Conservation (phyloP, 345 rosid genomes). For the Eucalyptus marginata region DNA sequence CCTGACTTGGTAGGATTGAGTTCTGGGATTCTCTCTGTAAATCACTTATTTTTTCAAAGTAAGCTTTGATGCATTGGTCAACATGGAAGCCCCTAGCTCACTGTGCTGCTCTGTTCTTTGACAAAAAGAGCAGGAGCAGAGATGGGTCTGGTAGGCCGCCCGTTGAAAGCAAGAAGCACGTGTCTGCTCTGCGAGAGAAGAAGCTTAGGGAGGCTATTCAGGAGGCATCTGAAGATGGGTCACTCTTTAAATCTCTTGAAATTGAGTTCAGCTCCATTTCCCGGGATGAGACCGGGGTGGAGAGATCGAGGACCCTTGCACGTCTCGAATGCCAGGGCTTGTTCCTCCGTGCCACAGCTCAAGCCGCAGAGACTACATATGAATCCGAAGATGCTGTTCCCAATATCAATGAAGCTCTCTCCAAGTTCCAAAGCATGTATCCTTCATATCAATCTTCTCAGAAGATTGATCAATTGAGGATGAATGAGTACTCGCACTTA, state of each 20-base stretch:
- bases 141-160: slow-evolving; percentile 53
- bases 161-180: slow-evolving; percentile 25
- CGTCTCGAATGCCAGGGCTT: slow-evolving; percentile 90
- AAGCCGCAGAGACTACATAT: slow-evolving; percentile 70
- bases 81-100: slow-evolving; percentile 98
- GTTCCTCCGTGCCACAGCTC: slow-evolving; percentile 83
- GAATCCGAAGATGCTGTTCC: slow-evolving; percentile 70
- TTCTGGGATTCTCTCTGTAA: neutral
- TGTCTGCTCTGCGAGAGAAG: slow-evolving; percentile 56
- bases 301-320: slow-evolving; percentile 91
- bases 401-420: slow-evolving; percentile 44
- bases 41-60: neutral
- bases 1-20: neutral
- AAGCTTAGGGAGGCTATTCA: slow-evolving; percentile 93
- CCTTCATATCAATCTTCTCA: slow-evolving; percentile 78
- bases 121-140: slow-evolving; percentile 73
- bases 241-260: slow-evolving; percentile 74
- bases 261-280: slow-evolving; percentile 42
- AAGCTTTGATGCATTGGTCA: slow-evolving; percentile 80
- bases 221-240: slow-evolving; percentile 92
- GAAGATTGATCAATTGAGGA: slow-evolving; percentile 76
- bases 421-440: slow-evolving; percentile 76
- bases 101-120: slow-evolving; percentile 86
- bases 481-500: slow-evolving; percentile 69
- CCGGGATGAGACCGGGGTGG: slow-evolving; percentile 50